Evolutionary conservation across 192 early-diverging fungal species (phyloP).

Genomic region (Lobosporangium transversale): DNA sequence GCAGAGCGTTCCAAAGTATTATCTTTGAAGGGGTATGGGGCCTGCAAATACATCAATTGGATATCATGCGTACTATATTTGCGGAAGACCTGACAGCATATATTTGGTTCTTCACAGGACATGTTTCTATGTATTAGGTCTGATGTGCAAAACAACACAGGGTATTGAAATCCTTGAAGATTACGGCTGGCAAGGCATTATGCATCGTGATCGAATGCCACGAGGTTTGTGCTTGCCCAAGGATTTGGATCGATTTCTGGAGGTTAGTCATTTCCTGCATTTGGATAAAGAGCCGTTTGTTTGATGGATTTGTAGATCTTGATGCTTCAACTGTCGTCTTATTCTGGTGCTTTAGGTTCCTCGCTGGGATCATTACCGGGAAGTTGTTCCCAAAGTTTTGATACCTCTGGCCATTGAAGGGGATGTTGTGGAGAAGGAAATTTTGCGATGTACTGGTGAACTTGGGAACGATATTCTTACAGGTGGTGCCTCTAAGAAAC

Average conservation of each 20-base stretch:
- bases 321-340: no score
- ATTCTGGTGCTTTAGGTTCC: constrained; percentile 46
- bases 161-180: constrained; percentile 78
- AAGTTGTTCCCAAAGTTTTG: constrained; percentile 52
- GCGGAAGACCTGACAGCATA: no score
- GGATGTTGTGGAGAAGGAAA: constrained; percentile 62
- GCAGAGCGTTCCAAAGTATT: constrained; percentile 73
- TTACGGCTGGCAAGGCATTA: constrained; percentile 79
- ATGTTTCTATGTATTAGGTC: constrained; percentile 76
- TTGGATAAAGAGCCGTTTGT: no score
- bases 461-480: constrained; percentile 86
- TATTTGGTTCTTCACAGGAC: constrained; percentile 63
- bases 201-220: constrained; percentile 56
- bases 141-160: constrained; percentile 73
- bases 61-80: no score
- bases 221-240: constrained; percentile 75
- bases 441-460: constrained; percentile 78
- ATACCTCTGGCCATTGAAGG: constrained; percentile 42
- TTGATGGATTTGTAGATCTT: no score
- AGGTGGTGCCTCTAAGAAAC: constrained; percentile 75
- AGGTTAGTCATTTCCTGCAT: constrained; percentile 54
- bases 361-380: constrained; percentile 55
- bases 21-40: constrained; percentile 80
- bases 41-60: no score
- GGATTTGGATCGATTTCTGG: constrained; percentile 66